Percentiles rank a stretch among this genome's conserved stretches.
These are phyloP conservation scores for Grosmannia huntii DNA, from an alignment of 2,329 filamentous ascomycete genomes.

Conservation along the genomic window DNA sequence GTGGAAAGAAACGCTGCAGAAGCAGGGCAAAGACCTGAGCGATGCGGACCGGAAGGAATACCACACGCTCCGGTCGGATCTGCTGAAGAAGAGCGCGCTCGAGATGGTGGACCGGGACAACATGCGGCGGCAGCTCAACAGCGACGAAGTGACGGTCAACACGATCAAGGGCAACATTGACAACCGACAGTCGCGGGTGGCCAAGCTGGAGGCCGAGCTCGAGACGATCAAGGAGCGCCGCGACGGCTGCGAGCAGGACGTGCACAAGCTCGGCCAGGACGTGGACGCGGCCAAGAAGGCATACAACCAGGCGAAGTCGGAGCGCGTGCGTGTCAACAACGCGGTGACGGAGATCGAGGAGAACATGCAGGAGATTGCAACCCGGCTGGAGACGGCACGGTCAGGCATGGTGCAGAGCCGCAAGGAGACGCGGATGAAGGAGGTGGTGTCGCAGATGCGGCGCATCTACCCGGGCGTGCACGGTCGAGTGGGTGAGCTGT, in stretches of 20 bases:
- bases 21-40: conserved; percentile 75
- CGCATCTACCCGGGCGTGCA: conserved; percentile 85
- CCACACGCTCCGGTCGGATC: conserved; percentile 69
- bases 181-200: conserved; percentile 56
- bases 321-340: conserved; percentile 68
- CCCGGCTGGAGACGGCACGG: conserved; percentile 73
- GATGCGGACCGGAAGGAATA: conserved; percentile 84
- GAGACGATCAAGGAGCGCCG: conserved; percentile 56
- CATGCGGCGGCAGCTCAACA: conserved; percentile 77
- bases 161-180: conserved; percentile 84
- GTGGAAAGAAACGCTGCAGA: conserved; percentile 71
- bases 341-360: conserved; percentile 82
- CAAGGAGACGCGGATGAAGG: conserved; percentile 65
- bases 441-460: conserved; percentile 76
- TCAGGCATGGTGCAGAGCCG: conserved; percentile 77
- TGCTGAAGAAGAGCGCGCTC: conserved; percentile 67
- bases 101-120: conserved; percentile 78
- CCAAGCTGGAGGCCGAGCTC: conserved; percentile 62
- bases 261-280: conserved; percentile 60
- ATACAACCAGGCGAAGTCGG: conserved; percentile 72
- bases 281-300: conserved; percentile 84
- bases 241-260: conserved; percentile 44
- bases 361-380: conserved; percentile 70
- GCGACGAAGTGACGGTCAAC: conserved; percentile 80
- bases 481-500: conserved; percentile 80